Base-by-base conservation (phyloP, 441 rosid species). In the Gossypium davidsonii region DNA sequence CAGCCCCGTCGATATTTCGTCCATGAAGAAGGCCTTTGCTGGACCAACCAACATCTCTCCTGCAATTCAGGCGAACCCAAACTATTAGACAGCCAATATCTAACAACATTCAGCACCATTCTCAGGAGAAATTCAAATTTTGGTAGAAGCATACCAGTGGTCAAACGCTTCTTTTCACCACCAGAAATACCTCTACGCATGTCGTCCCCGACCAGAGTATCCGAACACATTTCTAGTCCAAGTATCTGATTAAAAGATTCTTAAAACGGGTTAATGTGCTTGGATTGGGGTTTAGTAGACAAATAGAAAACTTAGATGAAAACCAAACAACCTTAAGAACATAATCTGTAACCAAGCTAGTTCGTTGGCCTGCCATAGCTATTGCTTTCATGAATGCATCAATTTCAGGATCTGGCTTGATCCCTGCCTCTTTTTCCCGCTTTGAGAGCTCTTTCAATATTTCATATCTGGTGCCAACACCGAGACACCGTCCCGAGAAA, bases 11-110 rank as follows among this genome's bases (percentile, higher is more conserved):
- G 98, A 91, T 71, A 93, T 93, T 83, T 93, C 98, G 73, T 93
- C 98, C 98, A 93, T 93, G 57, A 91, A 82, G 57, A 88, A 83
- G 23, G 87, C 97, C 72, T 85, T 91, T 0, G 98, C 97, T 0
- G 97, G 93, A 70, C 97, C 98, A 2, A 89, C 96, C 81, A 93
- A 73, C 98, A 93, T 91, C 79, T 93, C 98, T 37, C 97, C 98
- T 88, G 87, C 15, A 80, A 26, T 69, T 80, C 76, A 34, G 74
- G 57, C 34, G 31, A 56, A 78, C n/a, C 62, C 15, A 59, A 79
- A 53, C 60, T 46, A 80, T 73, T 57, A 74, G 62, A 39, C 18
- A 23, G 11, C 44, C 26, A 51, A 57, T 2, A 15, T n/a, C 12
- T 9, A 21, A 51, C 6, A 23, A 10, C 26, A 21, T 21, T 9